Base-by-base conservation (phyloP, 352 stramenopile genomes). In the Salisapilia sapeloensis region DNA sequence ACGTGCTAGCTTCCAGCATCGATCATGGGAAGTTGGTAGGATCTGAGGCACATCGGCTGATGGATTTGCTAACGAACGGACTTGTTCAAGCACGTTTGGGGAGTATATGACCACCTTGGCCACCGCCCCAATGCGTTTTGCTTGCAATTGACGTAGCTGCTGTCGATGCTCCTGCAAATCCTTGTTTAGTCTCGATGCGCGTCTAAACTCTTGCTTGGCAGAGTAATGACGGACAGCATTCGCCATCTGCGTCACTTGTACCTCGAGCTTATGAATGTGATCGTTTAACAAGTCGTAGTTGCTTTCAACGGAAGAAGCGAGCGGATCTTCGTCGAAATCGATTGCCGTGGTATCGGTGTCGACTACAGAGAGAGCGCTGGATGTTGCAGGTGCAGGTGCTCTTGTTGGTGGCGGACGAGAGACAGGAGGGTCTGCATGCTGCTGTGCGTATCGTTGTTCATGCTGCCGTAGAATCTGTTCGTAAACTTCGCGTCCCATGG, bases 41-140 rank as follows among this genome's bases (percentile, higher is more conserved):
- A 66, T 58, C 6, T 54, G 46, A 2, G 60, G 54, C 11, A 76
- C 48, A 37, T 79, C 55, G 24, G 36, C 44, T 34, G 57, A 50
- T 29, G 51, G 12, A 29, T 40, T 11, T 50, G 31, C 26, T 56
- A 67, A 51, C 35, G 49, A 43, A 10, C 48, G 33, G 4, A 48
- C 60, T 16, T 55, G 58, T 8, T 33, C 38, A 18, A 50, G 59
- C 25, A 76, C 50, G n/a, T 59, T 45, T 7, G 55, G 42, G 1
- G 61, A 70, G 34, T 66, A 76, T 24, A 76, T 53, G 16, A 76
- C 44, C 21, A 76, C 60, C 30, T 64, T 63, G 21, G 59, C 50
- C 13, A 67, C 38, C 5, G 56, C 53, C 26, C 60, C 39, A 15
- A 54, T 51, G 13, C 63, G 51, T 26, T 49, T 48, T n/a, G 55